These are phyloP conservation scores for Amaranthus tricolor DNA, from an alignment of 179 eudicot genomes.

Conservation along the genomic window DNA sequence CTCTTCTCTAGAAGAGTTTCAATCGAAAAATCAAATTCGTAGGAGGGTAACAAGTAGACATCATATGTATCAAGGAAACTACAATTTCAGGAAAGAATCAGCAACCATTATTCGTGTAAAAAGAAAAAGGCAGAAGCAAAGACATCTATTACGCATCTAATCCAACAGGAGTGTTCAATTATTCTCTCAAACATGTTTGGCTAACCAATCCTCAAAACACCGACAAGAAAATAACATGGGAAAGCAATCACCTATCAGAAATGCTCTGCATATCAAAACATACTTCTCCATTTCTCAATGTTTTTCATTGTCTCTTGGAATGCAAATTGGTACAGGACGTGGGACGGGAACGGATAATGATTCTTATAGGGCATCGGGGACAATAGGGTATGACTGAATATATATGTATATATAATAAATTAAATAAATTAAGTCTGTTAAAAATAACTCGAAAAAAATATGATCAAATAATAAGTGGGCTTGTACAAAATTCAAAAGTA, in stretches of 20 bases:
- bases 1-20: background rate
- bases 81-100: background rate
- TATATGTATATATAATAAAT: no score
- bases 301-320: no score
- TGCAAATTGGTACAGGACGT: no score
- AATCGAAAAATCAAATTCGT: background rate
- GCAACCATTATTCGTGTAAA: background rate
- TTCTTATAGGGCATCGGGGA: no score
- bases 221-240: background rate
- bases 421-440: no score
- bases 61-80: background rate
- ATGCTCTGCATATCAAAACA: no score
- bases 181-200: background rate
- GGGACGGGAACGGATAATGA: no score
- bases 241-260: background rate
- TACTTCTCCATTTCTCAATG: no score
- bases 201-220: background rate
- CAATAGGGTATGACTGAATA: no score
- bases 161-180: background rate
- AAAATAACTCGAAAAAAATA: no score
- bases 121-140: slow-evolving; percentile 4
- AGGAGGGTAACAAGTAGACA: background rate
- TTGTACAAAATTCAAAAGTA: no score
- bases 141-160: background rate
- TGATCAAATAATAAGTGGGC: no score